Conservation (phyloP, 1,284 basidiomycete species). For the Cystobasidium slooffiae region DNA sequence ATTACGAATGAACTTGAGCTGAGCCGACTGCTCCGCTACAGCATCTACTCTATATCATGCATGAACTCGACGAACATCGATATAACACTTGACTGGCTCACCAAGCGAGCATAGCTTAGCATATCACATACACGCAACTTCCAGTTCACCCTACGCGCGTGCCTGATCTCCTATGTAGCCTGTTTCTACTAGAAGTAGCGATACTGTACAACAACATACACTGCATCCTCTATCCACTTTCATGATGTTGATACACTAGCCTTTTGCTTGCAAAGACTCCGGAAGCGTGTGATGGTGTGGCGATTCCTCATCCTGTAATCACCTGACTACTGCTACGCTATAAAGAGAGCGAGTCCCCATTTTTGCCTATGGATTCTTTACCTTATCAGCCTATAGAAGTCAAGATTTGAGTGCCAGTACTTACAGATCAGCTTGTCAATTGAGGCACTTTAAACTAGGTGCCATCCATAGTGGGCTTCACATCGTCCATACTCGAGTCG, state of each 20-base stretch:
- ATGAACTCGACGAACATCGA: constrained; percentile 88
- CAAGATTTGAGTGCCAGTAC: neutral
- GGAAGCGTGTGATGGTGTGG: no score
- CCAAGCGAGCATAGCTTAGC: constrained; percentile 54
- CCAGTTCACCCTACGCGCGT: neutral
- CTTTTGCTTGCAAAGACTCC: no score
- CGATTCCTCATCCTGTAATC: no score
- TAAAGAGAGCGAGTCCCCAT: no score
- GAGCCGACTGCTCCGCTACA: no score
- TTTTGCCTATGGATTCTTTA: no score
- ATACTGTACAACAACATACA: neutral
- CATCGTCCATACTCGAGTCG: constrained; percentile 2
- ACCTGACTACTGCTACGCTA: no score
- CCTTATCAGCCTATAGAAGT: no score
- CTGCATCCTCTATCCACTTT: no score
- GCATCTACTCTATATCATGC: constrained; percentile 71
- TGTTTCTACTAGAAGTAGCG: no score
- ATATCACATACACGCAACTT: neutral
- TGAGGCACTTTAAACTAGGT: neutral
- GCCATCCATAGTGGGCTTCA: constrained; percentile 1
- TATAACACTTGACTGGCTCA: constrained; percentile 62
- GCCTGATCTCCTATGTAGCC: neutral
- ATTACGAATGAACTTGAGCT: neutral
- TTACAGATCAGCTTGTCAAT: neutral
- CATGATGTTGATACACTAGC: no score